Percentiles rank a stretch among this genome's conserved stretches.
These are phyloP conservation scores for Paramecium caudatum DNA, from an alignment of 73 alveolate genomes.

Conservation along the genomic window DNA sequence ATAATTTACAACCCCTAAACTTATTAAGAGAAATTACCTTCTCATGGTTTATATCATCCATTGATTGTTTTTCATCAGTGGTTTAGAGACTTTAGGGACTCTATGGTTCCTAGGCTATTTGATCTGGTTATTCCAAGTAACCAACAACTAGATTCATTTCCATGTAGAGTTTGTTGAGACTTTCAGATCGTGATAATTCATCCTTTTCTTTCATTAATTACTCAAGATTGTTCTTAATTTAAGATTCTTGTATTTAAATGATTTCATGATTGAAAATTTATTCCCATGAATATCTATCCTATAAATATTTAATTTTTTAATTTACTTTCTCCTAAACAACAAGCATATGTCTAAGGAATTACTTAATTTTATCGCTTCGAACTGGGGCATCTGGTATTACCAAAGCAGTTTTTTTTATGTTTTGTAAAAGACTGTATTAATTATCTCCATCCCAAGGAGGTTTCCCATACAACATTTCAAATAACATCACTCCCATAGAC, in stretches of 20 bases:
- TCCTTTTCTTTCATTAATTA: slow-evolving; percentile 65
- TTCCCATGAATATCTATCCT: slow-evolving; percentile 73
- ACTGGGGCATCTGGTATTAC: slow-evolving; percentile 72
- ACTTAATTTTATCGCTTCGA: slow-evolving; percentile 74
- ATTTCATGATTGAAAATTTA: slow-evolving; percentile 69
- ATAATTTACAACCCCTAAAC: slow-evolving; percentile 52
- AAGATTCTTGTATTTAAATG: slow-evolving; percentile 51
- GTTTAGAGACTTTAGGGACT: background rate
- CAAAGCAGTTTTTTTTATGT: slow-evolving; percentile 49
- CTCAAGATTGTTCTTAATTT: slow-evolving; percentile 54
- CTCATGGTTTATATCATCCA: slow-evolving; percentile 60
- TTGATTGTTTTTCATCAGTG: slow-evolving; percentile 30
- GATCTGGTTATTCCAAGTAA: slow-evolving; percentile 67
- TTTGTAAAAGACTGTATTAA: slow-evolving; percentile 62
- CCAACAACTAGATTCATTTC: slow-evolving; percentile 77
- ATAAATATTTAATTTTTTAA: background rate
- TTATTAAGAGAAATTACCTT: background rate
- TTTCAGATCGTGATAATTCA: slow-evolving; percentile 47
- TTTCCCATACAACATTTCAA: slow-evolving; percentile 76
- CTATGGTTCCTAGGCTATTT: slow-evolving; percentile 40
- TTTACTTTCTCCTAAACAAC: slow-evolving; percentile 68
- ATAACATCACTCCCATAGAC: slow-evolving; percentile 75
- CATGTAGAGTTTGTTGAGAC: slow-evolving; percentile 39
- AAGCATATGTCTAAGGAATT: slow-evolving; percentile 64
- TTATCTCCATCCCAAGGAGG: slow-evolving; percentile 79